A percentile compares a stretch with the other conserved stretches of the same genome.
phyloP scores from a whole-genome alignment of 2,329 filamentous ascomycete species.

The Ophiostoma himal-ulmi region DNA sequence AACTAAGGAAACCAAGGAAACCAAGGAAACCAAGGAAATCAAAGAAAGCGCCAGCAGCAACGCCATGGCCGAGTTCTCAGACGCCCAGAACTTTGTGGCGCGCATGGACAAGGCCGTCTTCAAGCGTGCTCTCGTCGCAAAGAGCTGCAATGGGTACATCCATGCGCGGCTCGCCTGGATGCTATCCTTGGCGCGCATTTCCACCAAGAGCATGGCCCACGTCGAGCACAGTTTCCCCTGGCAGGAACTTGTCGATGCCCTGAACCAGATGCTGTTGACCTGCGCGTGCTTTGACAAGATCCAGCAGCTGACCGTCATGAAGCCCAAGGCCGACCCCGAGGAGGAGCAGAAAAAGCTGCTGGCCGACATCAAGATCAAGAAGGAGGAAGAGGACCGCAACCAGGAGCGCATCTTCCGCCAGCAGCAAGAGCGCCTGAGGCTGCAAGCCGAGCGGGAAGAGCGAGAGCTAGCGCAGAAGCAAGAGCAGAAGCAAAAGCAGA shows the following conservation, averaged over 20 bases:
- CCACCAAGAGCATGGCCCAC: constrained; percentile 38
- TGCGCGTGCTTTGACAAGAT: constrained; percentile 34
- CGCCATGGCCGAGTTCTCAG: not conserved
- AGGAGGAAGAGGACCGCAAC: not conserved
- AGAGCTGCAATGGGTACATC: constrained; percentile 55
- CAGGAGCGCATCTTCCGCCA: not conserved
- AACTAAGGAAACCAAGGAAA: not conserved
- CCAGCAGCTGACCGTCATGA: constrained; percentile 39
- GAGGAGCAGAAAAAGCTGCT: not conserved
- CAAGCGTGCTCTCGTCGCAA: constrained; percentile 41
- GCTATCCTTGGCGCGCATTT: constrained; percentile 38
- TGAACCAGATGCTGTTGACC: constrained; percentile 35
- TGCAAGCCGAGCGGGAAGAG: not conserved
- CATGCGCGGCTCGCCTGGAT: constrained; percentile 60
- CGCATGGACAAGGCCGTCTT: constrained; percentile 45
- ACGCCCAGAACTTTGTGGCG: constrained; percentile 33
- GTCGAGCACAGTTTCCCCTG: constrained; percentile 41
- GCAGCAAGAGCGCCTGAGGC: not conserved
- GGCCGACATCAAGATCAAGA: not conserved
- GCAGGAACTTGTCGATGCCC: constrained; percentile 34
- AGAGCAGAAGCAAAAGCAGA: not conserved
- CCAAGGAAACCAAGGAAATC: not conserved
- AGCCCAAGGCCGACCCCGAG: constrained; percentile 1
- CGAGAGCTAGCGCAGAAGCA: not conserved
- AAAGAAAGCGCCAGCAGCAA: not conserved